These are phyloP conservation scores for Candida koratica DNA, from an alignment of 805 yeast genomes.

Conservation along the genomic window DNA sequence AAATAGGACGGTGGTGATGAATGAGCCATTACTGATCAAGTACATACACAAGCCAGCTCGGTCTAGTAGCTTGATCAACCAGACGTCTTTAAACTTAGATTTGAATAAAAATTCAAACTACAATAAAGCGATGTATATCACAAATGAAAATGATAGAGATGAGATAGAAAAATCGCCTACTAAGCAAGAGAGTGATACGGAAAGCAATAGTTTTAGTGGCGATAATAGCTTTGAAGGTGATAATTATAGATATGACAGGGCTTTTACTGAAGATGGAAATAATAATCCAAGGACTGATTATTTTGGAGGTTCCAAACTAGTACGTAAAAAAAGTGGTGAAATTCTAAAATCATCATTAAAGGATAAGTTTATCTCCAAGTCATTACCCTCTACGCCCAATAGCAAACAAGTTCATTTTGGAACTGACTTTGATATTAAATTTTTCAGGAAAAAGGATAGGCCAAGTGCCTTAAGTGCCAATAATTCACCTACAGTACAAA, in stretches of 20 bases:
- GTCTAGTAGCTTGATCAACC: slow-evolving; percentile 26
- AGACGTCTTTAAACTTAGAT: slow-evolving; percentile 1
- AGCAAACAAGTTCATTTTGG: slow-evolving; percentile 80
- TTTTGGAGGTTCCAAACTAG: slow-evolving; percentile 31
- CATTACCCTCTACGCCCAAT: slow-evolving; percentile 50
- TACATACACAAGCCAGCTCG: slow-evolving; percentile 40
- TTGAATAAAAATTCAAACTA: slow-evolving; percentile 5
- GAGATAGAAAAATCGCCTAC: slow-evolving; percentile 1
- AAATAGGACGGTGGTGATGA: slow-evolving; percentile 1
- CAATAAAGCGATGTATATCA: slow-evolving; percentile 3
- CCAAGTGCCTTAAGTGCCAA: slow-evolving; percentile 74
- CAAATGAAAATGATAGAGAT: slow-evolving; percentile 1
- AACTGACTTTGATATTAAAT: slow-evolving; percentile 47
- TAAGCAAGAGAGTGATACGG: slow-evolving; percentile 4
- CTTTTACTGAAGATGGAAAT: neutral
- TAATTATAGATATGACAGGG: neutral
- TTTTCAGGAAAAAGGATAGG: slow-evolving; percentile 66
- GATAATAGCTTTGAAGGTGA: slow-evolving; percentile 1
- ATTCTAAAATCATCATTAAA: slow-evolving; percentile 72
- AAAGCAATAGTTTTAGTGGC: slow-evolving; percentile 5
- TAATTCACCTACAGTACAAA: slow-evolving; percentile 49
- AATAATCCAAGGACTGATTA: slow-evolving; percentile 2
- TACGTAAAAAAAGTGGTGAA: slow-evolving; percentile 88
- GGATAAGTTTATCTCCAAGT: slow-evolving; percentile 36
- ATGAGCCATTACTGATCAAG: slow-evolving; percentile 26